Evolutionary conservation across 164 flowering plant species (phyloP), one percentile per base, ranked within the genome.

Genomic region (Taxillus chinensis): DNA sequence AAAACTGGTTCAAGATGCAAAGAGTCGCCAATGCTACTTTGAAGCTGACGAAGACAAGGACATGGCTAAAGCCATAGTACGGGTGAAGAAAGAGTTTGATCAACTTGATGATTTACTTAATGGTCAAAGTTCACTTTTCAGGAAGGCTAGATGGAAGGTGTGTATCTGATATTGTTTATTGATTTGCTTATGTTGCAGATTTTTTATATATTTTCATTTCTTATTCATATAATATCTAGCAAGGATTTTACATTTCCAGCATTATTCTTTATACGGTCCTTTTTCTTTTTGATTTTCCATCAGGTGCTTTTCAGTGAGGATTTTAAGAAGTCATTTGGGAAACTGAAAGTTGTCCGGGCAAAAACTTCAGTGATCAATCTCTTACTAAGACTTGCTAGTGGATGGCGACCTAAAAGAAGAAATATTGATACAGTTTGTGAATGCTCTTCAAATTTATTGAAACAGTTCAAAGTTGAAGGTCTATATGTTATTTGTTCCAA

Each of bases 81-180:
- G 83, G 60, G 79, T 73, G 45, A 85, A 83, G 77, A 73, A 79
- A 67, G 85, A 86, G 69, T 72, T 83, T 37, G 73, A 86, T 63
- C 80, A 89, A 57, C 72, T 87, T 54, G 90, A 86, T 61, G 86
- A 89, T 69, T 74, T 86, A 68, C 81, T 91, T 0, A 73, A 75
- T 27, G 73, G 60, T 8, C 77, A 79, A 58, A 85, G 90, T 64
- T 8, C 71, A 41, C 76, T 85, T 62, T 83, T 89, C 70, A 70
- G 58, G 62, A 72, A 16, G 45, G 73, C 81, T 14, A 80, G 67
- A 64, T 91, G 98, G 98, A 85, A 89, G 90, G 98, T 91, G 69
- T 37, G 43, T 15, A 60, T 4, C 39, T 27, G 27, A 27, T 27
- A 27, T 27, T 27, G 2, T 27, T 27, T 27, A 27, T 27, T 27